phyloP scores from a whole-genome alignment of 345 rosid species.

The Lagerstroemia speciosa region DNA sequence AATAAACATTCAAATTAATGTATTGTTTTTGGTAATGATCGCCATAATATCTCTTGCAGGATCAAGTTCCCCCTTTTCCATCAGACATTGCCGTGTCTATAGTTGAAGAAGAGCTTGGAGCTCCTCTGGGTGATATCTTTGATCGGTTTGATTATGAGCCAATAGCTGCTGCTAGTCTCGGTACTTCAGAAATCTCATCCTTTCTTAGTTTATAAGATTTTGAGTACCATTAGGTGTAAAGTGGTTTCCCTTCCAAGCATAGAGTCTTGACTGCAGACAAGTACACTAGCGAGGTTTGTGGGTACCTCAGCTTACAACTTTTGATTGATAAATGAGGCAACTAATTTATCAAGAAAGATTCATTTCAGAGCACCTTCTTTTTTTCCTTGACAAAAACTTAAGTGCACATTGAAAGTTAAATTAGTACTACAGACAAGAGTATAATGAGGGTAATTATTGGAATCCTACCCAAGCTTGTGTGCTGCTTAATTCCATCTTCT shows the following conservation, averaged over 20 bases:
- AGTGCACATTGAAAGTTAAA: neutral
- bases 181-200: too few relatives aligned
- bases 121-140: constrained; percentile 47
- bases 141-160: constrained; percentile 86
- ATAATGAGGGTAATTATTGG: neutral
- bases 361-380: too few relatives aligned
- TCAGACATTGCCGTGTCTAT: constrained; percentile 80
- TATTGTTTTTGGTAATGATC: constrained; percentile 6
- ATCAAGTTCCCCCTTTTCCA: constrained; percentile 99
- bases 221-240: too few relatives aligned
- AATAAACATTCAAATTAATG: neutral
- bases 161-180: constrained; percentile 98
- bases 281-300: too few relatives aligned
- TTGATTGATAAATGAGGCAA: too few relatives aligned
- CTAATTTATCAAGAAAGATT: too few relatives aligned
- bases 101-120: constrained; percentile 94
- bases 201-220: too few relatives aligned
- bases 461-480: neutral
- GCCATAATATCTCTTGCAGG: constrained; percentile 34
- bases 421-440: too few relatives aligned
- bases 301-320: too few relatives aligned
- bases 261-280: too few relatives aligned
- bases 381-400: too few relatives aligned
- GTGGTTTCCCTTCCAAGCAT: too few relatives aligned
- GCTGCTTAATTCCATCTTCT: neutral